These are phyloP conservation scores for Dryas octopetala DNA, from an alignment of 306 rosid genomes.

Conservation along the genomic window DNA sequence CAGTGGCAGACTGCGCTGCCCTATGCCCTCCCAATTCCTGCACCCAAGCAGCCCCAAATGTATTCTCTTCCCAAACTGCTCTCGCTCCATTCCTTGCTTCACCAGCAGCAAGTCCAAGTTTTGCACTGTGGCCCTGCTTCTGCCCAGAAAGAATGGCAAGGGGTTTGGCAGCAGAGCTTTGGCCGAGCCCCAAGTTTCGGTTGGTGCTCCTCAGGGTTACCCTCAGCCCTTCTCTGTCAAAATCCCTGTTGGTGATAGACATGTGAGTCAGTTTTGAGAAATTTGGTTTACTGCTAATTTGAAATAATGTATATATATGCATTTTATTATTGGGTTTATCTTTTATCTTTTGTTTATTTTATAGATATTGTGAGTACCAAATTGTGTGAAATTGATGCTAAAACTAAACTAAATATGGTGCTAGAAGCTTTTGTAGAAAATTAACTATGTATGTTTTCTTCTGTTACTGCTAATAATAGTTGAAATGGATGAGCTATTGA, in stretches of 20 bases:
- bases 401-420: neutral
- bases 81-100: conserved; percentile 24
- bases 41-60: conserved; percentile 9
- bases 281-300: neutral
- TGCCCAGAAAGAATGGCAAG: conserved; percentile 18
- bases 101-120: conserved; percentile 27
- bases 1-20: conserved; percentile 5
- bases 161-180: conserved; percentile 42
- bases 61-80: conserved; percentile 21
- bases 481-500: neutral
- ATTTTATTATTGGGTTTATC: too few relatives aligned
- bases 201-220: conserved; percentile 33
- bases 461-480: neutral
- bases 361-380: neutral
- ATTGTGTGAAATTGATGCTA: neutral
- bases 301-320: too few relatives aligned
- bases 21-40: conserved; percentile 6
- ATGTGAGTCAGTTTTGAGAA: conserved; percentile 41
- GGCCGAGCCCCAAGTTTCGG: conserved; percentile 17
- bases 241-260: conserved; percentile 91
- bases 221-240: conserved; percentile 61
- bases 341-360: neutral
- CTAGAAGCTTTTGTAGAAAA: neutral
- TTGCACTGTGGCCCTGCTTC: conserved; percentile 29
- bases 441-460: too few relatives aligned